Conservation (phyloP, 1,284 basidiomycete species). For the Sanghuangporus weigelae region DNA sequence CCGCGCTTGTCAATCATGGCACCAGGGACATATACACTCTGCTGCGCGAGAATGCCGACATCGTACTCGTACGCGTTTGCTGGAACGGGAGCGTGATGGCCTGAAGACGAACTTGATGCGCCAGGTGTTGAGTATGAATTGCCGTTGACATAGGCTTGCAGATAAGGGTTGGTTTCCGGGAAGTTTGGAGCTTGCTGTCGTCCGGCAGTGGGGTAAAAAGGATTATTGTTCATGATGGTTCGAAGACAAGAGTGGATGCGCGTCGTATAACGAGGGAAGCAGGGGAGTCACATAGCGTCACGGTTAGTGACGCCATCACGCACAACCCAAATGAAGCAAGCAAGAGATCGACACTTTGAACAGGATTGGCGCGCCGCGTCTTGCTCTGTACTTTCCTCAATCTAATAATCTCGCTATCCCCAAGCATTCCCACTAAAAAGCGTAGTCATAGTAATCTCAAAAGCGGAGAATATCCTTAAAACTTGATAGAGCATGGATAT, state of each 20-base stretch:
- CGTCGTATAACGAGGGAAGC: neutral
- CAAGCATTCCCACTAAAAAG: neutral
- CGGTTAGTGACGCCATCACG: neutral
- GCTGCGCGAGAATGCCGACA: slow-evolving; percentile 80
- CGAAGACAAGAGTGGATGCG: neutral
- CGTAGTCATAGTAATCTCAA: neutral
- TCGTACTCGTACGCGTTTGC: slow-evolving; percentile 89
- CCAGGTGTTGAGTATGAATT: slow-evolving; percentile 64
- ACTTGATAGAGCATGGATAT: slow-evolving; percentile 53
- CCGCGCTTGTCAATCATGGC: slow-evolving; percentile 83
- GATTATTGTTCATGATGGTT: slow-evolving; percentile 27
- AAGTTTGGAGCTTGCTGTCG: slow-evolving; percentile 35
- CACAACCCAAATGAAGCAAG: neutral
- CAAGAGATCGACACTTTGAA: neutral
- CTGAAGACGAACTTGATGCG: slow-evolving; percentile 38
- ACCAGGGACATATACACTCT: slow-evolving; percentile 83
- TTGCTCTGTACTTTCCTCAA: neutral
- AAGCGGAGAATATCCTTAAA: neutral
- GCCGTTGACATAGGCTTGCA: slow-evolving; percentile 64
- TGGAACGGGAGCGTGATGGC: slow-evolving; percentile 76
- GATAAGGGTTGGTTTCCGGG: slow-evolving; percentile 66
- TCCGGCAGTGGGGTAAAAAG: slow-evolving; percentile 41
- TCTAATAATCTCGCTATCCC: neutral
- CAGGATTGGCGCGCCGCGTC: neutral
- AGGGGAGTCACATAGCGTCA: neutral